Conservation (phyloP, 257 asterid genomes). For the Handroanthus guayacan region DNA sequence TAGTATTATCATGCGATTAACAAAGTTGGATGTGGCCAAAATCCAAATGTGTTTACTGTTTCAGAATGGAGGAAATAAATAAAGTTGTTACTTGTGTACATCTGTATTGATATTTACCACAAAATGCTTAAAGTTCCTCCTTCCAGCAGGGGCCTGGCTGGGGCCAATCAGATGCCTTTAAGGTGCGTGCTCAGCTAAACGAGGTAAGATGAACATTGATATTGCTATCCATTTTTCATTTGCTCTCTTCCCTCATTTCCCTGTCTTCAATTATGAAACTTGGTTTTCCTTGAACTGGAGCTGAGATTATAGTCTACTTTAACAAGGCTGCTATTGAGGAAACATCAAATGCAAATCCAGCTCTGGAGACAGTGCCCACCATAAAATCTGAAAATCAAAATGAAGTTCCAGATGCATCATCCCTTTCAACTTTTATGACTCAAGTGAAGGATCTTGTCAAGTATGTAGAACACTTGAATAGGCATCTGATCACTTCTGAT, state of each 20-base stretch:
- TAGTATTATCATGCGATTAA: conserved; percentile 1
- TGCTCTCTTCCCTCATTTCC: conserved; percentile 1
- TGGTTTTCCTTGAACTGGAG: conserved; percentile 22
- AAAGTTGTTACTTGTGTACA: conserved; percentile 12
- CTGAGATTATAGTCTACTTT: conserved; percentile 17
- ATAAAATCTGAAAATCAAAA: conserved; percentile 36
- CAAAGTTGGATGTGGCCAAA: conserved; percentile 1
- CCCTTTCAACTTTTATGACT: conserved; percentile 55
- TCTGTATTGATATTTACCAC: conserved; percentile 10
- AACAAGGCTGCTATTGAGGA: conserved; percentile 48
- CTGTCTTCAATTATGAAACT: conserved; percentile 20
- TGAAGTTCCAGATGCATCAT: conserved; percentile 53
- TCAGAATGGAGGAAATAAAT: not conserved
- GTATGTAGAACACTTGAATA: conserved; percentile 44
- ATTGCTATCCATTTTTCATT: not conserved
- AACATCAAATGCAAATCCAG: conserved; percentile 46
- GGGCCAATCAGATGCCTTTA: conserved; percentile 47
- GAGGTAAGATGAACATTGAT: conserved; percentile 43
- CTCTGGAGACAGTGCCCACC: conserved; percentile 34
- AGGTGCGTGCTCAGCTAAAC: conserved; percentile 49
- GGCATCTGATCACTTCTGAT: not conserved
- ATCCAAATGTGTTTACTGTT: not conserved
- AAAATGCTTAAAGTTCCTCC: conserved; percentile 18
- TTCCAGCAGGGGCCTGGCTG: conserved; percentile 43
- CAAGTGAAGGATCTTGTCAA: conserved; percentile 56